Evolutionary conservation across 2,329 filamentous ascomycete species (phyloP).

Genomic region (Trichophyton mentagrophytes): DNA sequence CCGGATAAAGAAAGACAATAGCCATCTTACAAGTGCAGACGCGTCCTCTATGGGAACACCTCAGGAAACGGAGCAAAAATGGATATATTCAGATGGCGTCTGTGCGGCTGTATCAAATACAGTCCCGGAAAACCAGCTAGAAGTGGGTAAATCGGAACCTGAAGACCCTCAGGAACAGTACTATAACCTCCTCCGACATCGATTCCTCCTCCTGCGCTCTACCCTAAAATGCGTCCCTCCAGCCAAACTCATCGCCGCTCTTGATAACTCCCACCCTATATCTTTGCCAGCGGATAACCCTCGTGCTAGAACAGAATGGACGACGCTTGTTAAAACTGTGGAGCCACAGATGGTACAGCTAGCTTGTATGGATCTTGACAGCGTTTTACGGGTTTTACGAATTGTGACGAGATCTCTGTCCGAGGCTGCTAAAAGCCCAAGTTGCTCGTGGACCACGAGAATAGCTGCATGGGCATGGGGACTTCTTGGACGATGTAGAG

Average conservation of each 20-base stretch:
- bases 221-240: slow-evolving; percentile 48
- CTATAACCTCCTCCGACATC: slow-evolving; percentile 50
- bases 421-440: slow-evolving; percentile 50
- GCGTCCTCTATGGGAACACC: neutral
- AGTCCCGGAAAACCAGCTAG: slow-evolving; percentile 19
- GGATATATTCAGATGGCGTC: slow-evolving; percentile 65
- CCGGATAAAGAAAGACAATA: neutral
- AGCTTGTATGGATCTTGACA: slow-evolving; percentile 45
- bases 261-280: slow-evolving; percentile 42
- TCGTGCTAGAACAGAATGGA: slow-evolving; percentile 45
- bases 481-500: slow-evolving; percentile 60
- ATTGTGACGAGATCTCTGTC: slow-evolving; percentile 46
- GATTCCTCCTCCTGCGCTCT: slow-evolving; percentile 53
- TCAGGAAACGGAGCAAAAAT: slow-evolving; percentile 27
- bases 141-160: slow-evolving; percentile 19
- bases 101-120: slow-evolving; percentile 51
- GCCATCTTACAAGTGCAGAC: neutral
- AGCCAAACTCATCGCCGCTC: slow-evolving; percentile 37
- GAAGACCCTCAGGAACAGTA: slow-evolving; percentile 51
- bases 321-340: slow-evolving; percentile 25
- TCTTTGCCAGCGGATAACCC: slow-evolving; percentile 43
- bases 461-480: slow-evolving; percentile 80
- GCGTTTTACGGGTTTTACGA: slow-evolving; percentile 53
- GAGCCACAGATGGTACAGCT: slow-evolving; percentile 40
- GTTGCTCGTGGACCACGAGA: slow-evolving; percentile 47